Evolutionary conservation across 306 rosid genomes (phyloP), one percentile per base, ranked within the genome.

Genomic region (Fagus crenata): DNA sequence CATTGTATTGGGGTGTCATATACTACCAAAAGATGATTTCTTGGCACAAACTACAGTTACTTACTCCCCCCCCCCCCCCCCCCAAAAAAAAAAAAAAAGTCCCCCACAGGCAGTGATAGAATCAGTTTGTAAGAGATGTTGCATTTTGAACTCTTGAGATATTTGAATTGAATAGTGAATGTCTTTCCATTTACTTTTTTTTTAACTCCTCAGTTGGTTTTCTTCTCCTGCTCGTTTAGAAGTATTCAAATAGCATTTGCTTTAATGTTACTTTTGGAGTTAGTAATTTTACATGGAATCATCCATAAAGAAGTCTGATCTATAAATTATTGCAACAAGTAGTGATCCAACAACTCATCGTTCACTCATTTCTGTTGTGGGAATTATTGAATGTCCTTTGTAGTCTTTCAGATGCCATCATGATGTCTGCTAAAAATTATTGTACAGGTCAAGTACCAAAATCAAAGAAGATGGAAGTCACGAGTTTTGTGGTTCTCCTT

Each of bases 401-500:
- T 71, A 67, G 82, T 73, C 77, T 77, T 77, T 61, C 51, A 75
- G 28, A 54, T 86, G 42, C 65, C 54, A 69, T 64, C 31, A 64
- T 68, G 73, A 65, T 63, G 56, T 13, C 33, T 73, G 78, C 51
- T 46, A 75, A 60, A 49, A 69, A 72, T 81, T 81, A 73, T 70
- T 78, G 60, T 79, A 69, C 74, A 94, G 98, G 97, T 94, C 75
- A 88, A 90, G 82, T 85, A 92, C 75, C 85, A 75, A 73, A 64
- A 63, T 42, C 84, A 85, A 84, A 87, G n/a, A n/a, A 28, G 87
- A 78, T 92, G 96, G 93, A 83, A 65, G 14, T 94, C 98, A 49
- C 81, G 89, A 67, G 82, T 79, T 85, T 41, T 79, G 67, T 94
- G 95, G 95, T 90, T 92, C 88, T 90, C 96, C 83, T 82, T 94